A percentile compares a stretch with the other conserved stretches of the same genome.
These are phyloP conservation scores for Akanthomyces muscarius DNA, from an alignment of 2,329 filamentous ascomycete genomes.

Conservation along the genomic window DNA sequence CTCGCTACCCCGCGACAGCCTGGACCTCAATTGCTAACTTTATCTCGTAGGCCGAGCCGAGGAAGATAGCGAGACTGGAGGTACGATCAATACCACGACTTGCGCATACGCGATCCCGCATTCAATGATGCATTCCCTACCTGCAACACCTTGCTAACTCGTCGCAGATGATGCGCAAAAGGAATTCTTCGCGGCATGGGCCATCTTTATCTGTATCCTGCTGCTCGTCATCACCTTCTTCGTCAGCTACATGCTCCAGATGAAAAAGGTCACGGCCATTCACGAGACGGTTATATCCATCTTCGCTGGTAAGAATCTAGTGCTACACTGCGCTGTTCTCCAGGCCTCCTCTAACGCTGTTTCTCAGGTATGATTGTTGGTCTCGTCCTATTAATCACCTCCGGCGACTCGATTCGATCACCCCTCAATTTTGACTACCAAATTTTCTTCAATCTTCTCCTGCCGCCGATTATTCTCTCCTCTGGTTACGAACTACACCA, in stretches of 20 bases:
- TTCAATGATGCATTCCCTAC: neutral
- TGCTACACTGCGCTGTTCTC: neutral
- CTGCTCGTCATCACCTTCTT: constrained; percentile 93
- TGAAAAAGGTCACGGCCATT: constrained; percentile 93
- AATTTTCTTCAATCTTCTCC: constrained; percentile 97
- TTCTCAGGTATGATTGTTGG: constrained; percentile 89
- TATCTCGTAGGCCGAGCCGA: constrained; percentile 10
- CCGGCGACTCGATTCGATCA: constrained; percentile 78
- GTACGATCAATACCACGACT: constrained; percentile 5
- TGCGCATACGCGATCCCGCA: neutral
- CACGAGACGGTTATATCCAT: constrained; percentile 98
- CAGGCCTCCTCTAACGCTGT: neutral
- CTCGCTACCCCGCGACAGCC: neutral
- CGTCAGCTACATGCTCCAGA: constrained; percentile 93
- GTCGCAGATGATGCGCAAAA: constrained; percentile 69
- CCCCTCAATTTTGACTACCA: constrained; percentile 97
- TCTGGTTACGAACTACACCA: constrained; percentile 97
- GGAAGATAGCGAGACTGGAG: constrained; percentile 14
- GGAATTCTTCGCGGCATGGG: constrained; percentile 95
- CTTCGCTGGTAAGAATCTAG: constrained; percentile 67
- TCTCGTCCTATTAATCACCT: constrained; percentile 76
- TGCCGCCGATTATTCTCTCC: constrained; percentile 96
- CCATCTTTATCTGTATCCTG: constrained; percentile 92
- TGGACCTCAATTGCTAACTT: neutral
- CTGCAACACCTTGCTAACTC: neutral